Conservation (phyloP, 768 basidiomycete genomes). For the Pulveroboletus ravenelii region DNA sequence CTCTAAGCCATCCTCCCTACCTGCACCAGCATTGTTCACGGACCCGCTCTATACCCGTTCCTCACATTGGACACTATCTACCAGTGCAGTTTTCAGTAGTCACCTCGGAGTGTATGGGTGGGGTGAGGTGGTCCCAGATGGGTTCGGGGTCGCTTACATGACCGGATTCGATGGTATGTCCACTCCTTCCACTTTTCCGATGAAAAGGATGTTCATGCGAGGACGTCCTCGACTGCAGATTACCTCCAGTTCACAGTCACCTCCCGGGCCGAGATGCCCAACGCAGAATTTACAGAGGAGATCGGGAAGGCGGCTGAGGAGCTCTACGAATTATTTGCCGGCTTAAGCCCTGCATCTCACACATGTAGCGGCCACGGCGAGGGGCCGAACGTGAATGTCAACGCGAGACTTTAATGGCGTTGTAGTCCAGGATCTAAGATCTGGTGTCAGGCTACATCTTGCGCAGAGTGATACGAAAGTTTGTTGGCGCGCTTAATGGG, state of each 20-base stretch:
- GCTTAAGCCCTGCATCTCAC: not conserved
- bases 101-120: conserved; percentile 86
- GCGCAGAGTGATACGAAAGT: not conserved
- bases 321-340: conserved; percentile 54
- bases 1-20: conserved; percentile 55
- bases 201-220: conserved; percentile 2
- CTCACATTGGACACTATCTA: conserved; percentile 84
- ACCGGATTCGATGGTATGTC: conserved; percentile 75
- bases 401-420: conserved; percentile 18
- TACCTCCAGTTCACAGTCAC: conserved; percentile 84
- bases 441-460: too few species aligned
- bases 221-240: conserved; percentile 38
- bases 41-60: conserved; percentile 73
- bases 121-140: conserved; percentile 93
- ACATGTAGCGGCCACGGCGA: not conserved
- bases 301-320: conserved; percentile 64
- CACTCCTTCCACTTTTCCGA: not conserved
- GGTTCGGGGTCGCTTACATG: conserved; percentile 93
- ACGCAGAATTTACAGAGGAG: conserved; percentile 66
- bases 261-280: conserved; percentile 80
- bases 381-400: not conserved
- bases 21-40: conserved; percentile 62
- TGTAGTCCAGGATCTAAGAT: not conserved
- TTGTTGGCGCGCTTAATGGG: not conserved
- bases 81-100: conserved; percentile 83